A percentile compares a stretch with the other conserved stretches of the same genome.
phyloP scores from a whole-genome alignment of 1,139 yeast species.

The Yamadazyma blattariae region DNA sequence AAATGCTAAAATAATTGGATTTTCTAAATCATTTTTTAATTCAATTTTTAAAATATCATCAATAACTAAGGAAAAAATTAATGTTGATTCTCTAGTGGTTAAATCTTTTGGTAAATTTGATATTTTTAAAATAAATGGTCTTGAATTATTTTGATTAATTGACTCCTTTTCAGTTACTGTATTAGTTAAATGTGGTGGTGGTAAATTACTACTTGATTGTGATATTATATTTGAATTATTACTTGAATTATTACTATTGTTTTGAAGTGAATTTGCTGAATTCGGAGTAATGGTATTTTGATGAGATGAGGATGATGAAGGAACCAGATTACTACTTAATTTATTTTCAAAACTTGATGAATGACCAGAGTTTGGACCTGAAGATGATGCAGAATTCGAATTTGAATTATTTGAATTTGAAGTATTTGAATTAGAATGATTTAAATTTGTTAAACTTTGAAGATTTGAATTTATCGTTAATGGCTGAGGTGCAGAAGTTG shows the following conservation, averaged over 20 bases:
- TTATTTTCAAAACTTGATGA: neutral
- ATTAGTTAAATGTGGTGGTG: neutral
- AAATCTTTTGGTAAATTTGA: constrained; percentile 72
- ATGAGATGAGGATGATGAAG: too few species aligned
- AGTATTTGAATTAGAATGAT: neutral
- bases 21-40: constrained; percentile 28
- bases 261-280: too few species aligned
- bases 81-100: constrained; percentile 69
- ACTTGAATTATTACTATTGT: neutral
- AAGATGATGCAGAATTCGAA: neutral
- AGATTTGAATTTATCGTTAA: neutral
- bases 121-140: constrained; percentile 32
- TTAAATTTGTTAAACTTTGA: neutral
- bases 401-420: neutral
- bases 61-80: constrained; percentile 75
- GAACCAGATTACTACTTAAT: neutral
- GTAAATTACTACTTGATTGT: too few species aligned
- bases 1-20: constrained; percentile 54
- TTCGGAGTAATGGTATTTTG: too few species aligned
- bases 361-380: constrained; percentile 1
- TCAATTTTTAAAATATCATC: constrained; percentile 66
- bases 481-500: neutral
- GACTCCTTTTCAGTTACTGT: too few species aligned
- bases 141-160: too few species aligned
- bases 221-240: neutral